Evolutionary conservation across 768 basidiomycete species (phyloP).

Genomic region (Termitomyces sp.): DNA sequence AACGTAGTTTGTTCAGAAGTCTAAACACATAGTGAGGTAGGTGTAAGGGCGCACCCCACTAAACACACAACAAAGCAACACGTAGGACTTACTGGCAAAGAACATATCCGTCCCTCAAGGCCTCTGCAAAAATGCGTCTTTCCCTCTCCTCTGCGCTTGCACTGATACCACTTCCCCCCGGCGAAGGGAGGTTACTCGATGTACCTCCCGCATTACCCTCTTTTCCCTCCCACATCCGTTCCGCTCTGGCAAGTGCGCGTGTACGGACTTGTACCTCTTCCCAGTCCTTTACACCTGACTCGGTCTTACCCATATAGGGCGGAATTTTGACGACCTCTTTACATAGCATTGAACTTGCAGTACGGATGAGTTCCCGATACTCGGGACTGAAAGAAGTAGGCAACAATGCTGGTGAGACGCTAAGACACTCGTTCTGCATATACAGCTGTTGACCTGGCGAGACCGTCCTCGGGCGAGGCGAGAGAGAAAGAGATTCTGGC

Average conservation of each 20-base stretch:
- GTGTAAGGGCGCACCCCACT: neutral
- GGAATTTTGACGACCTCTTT: slow-evolving; percentile 62
- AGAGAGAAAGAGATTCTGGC: slow-evolving; percentile 23
- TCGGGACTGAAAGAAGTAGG: slow-evolving; percentile 41
- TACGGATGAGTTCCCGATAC: slow-evolving; percentile 62
- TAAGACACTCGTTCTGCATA: slow-evolving; percentile 50
- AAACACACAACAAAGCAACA: slow-evolving; percentile 2
- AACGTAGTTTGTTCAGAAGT: slow-evolving; percentile 73
- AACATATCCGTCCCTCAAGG: slow-evolving; percentile 78
- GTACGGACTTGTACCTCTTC: slow-evolving; percentile 71
- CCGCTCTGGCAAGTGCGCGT: slow-evolving; percentile 48
- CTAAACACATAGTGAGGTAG: slow-evolving; percentile 28
- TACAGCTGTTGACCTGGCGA: slow-evolving; percentile 46
- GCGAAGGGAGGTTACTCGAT: slow-evolving; percentile 32
- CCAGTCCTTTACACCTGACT: slow-evolving; percentile 52
- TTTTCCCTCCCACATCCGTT: slow-evolving; percentile 73
- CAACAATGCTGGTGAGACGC: slow-evolving; percentile 51
- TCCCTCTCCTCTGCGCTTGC: slow-evolving; percentile 71
- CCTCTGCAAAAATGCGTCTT: slow-evolving; percentile 64
- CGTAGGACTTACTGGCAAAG: slow-evolving; percentile 76
- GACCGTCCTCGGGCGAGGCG: slow-evolving; percentile 38
- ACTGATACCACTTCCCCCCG: slow-evolving; percentile 29
- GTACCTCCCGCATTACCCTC: slow-evolving; percentile 32
- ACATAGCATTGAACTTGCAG: slow-evolving; percentile 58
- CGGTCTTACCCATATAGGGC: slow-evolving; percentile 43